Base-by-base conservation (phyloP, 176 grass and related monocot genomes). In the Otatea glauca region DNA sequence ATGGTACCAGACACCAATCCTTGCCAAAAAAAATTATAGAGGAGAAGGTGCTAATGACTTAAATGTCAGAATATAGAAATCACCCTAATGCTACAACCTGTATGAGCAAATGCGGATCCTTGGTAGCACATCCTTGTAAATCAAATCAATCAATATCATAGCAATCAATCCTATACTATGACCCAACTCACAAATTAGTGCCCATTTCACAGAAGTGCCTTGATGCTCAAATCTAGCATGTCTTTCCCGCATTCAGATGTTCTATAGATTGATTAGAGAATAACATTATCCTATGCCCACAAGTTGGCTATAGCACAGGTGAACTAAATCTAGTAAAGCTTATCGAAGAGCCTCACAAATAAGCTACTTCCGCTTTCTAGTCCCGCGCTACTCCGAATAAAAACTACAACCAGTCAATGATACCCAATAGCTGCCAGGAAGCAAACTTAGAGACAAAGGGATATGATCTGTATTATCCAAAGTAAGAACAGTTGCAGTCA, bases 321-420 rank as follows among this genome's bases (percentile, higher is more conserved):
- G 7, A 70, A 50, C 66, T 77, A 53, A 72, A 27, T 53, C 12
- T 2, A 47, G 13, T 24, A 75, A 21, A 23, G 65, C 41, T 37
- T 10, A 42, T 41, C 51, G 4, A 27, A 25, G 10, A 72, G 13
- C 44, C 80, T 32, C 6, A 17, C 35, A 15, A 23, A 56, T 9
- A 65, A 53, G 14, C 35, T 67, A n/a, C 24, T 64, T 70, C 24
- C 5, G 17, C 39, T 62, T 48, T 48, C 72, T 83, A 23, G 41
- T 61, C 60, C 50, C n/a, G n/a, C n/a, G n/a, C n/a, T 81, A 87
- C 61, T 41, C 55, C 18, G 9, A 39, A 59, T 24, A 38, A 60
- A 75, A 38, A 21, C 7, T 48, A 37, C 47, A 81, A 76, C 4
- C 25, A 56, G 8, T 3, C 37, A 79, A 9, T n/a, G 49, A 4